Evolutionary conservation across 2,329 filamentous ascomycete genomes (phyloP), one percentile per base, ranked within the genome.

Genomic region (Botrytis medusae): DNA sequence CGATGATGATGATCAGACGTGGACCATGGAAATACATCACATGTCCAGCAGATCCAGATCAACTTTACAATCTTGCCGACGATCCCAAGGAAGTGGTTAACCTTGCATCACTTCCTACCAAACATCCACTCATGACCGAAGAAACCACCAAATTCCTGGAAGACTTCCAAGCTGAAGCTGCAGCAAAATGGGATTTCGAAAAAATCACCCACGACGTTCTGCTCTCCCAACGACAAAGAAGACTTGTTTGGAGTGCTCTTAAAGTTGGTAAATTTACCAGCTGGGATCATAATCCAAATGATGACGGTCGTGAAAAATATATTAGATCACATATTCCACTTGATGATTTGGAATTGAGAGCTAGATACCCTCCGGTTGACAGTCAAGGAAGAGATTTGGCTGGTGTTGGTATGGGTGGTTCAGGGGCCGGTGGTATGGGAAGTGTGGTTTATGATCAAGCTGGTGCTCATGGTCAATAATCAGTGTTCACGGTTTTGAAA

Each of bases 1-100:
- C 95, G 1, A 88, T 97, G 73, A 93, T 97, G 87, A 98, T 98
- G 95, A 98, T 98, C 80, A 91, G 93, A 73, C 91, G 94, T 72
- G 93, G 93, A 14, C 87, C 88, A 64, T 98, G 93, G 93, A 98
- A 98, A 85, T 97, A 94, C 82, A 90, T 96, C 76, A 94, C 89
- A 76, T 97, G 94, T 79, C 90, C 94, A 10, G 91, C 91, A 34
- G 95, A 98, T 80, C 91, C 92, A 46, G 91, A 93, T 44, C 93
- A 96, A 84, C 88, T 98, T 20, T 98, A 90, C 86, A 92, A 98
- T 83, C 86, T 98, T 10, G 85, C 86, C 62, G 82, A 85, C 32
- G 95, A 98, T 79, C 83, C 76, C 80, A 84, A 76, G 22, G 79
- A 80, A 75, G 67, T 78, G 40, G 78, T 84, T 1, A 82, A 85